Evolutionary conservation across 2,329 filamentous ascomycete genomes (phyloP).

Genomic region (Colletotrichum trifolii): DNA sequence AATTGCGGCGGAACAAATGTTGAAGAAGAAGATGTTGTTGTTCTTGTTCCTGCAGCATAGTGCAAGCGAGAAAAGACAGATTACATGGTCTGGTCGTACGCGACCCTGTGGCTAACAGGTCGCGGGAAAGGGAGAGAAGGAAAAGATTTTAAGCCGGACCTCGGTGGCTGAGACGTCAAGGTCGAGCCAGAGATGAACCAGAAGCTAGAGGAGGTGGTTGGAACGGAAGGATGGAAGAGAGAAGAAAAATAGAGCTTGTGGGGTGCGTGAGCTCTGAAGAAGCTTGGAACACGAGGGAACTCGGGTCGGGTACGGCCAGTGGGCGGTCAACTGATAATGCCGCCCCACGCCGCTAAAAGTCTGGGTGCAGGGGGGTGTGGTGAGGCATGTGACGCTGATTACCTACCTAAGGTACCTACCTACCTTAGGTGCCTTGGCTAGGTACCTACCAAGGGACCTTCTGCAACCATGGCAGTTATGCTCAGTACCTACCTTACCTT

Average conservation of each 20-base stretch:
- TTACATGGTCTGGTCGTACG: conserved; percentile 31
- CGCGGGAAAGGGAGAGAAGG: conserved; percentile 19
- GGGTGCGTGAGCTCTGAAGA: conserved; percentile 30
- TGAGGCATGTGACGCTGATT: conserved; percentile 29
- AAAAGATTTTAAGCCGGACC: conserved; percentile 16
- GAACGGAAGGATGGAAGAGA: conserved; percentile 23
- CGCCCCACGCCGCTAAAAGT: conserved; percentile 28
- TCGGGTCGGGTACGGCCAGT: conserved; percentile 30
- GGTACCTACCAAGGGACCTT: neutral
- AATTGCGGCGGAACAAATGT: neutral
- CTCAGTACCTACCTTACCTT: no score
- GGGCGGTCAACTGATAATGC: conserved; percentile 12
- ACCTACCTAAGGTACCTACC: no score
- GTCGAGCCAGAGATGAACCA: neutral
- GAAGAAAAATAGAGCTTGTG: conserved; percentile 31
- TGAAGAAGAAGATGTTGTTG: conserved; percentile 4
- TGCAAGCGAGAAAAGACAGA: conserved; percentile 31
- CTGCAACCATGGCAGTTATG: no score
- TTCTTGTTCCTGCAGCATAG: conserved; percentile 34
- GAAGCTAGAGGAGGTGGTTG: conserved; percentile 28
- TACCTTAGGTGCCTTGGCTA: neutral
- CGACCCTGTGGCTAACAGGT: conserved; percentile 24
- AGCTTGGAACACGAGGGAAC: conserved; percentile 30
- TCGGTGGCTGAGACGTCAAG: conserved; percentile 28
- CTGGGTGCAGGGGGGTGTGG: neutral